Evolutionary conservation across 2,329 filamentous ascomycete species (phyloP), one percentile per base, ranked within the genome.

Genomic region (Juglanconis oblonga): DNA sequence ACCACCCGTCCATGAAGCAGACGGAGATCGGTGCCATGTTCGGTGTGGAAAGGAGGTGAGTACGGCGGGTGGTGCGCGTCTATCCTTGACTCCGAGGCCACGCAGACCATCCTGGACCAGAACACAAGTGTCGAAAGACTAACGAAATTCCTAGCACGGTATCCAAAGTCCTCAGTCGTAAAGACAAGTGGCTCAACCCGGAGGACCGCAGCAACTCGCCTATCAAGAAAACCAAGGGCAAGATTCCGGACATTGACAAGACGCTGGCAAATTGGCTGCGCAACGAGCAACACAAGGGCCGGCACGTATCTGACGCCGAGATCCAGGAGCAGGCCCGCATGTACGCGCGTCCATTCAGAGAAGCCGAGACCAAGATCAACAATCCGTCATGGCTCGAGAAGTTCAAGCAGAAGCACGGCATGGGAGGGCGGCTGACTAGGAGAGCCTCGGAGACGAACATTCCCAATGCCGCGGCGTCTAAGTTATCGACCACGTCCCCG

Each of bases 1-100:
- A 96, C 64, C 88, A 98, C 71, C 95, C 94, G 29, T 88, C 86
- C 52, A 88, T 92, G 50, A 97, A 97, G 76, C 95, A 99, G 77
- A 95, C 92, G 17, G 94, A 98, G 71, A 99, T 99, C 76, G 95
- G 95, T 76, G 89, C 88, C 61, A 87, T 92, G 72, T 99, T 99
- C 76, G 94, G 93, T 40, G 95, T 99, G 55, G 95, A 99, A 78
- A 82, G 95, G 88, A 98, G 95, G 95, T 98, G 87, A 73, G 78
- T 32, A 38, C 13, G 17, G 42, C 40, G 29, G 17, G 24, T 14
- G 10, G 45, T 47, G 57, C 32, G 7, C 14, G 14, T 7, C 5
- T 13, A 13, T 5, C 14, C 14, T 13, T 3, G 14, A 3, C 24
- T 40, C 24, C 31, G n/a, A 14, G 33, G 47, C 14, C 31, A 5